phyloP scores from a whole-genome alignment of 1,284 basidiomycete genomes.

The Austroboletus niveus region DNA sequence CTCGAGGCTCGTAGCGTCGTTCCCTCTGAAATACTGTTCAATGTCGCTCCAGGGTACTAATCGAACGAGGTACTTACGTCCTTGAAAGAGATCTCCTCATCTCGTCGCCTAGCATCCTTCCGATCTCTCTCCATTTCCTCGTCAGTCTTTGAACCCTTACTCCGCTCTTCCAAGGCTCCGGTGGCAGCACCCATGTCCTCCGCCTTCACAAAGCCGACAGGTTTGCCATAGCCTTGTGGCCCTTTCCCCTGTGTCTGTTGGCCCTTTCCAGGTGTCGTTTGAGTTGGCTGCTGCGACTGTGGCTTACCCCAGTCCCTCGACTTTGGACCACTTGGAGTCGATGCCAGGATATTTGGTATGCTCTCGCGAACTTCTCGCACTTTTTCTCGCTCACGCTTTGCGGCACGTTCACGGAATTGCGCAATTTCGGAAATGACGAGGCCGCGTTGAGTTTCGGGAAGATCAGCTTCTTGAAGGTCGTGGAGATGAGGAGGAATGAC shows the following conservation, averaged over 20 bases:
- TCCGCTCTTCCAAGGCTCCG: conserved; percentile 36
- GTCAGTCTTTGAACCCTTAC: conserved; percentile 64
- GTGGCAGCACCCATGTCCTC: conserved; percentile 41
- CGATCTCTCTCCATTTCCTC: conserved; percentile 81
- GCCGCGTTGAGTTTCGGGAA: conserved; percentile 93
- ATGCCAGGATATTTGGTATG: conserved; percentile 39
- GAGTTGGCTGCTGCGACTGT: conserved; percentile 41
- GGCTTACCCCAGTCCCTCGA: conserved; percentile 74
- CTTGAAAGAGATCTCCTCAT: conserved; percentile 79
- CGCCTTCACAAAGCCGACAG: conserved; percentile 77
- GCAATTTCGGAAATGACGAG: conserved; percentile 94
- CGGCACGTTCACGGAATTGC: conserved; percentile 85
- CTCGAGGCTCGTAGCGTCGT: conserved; percentile 52
- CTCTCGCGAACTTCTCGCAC: conserved; percentile 66
- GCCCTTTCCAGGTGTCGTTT: conserved; percentile 35
- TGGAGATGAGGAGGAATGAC: conserved; percentile 93
- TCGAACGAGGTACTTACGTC: conserved; percentile 60
- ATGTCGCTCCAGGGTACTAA: background rate
- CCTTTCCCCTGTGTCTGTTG: conserved; percentile 59
- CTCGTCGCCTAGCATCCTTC: conserved; percentile 67
- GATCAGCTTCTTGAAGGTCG: conserved; percentile 91
- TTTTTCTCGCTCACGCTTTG: conserved; percentile 84
- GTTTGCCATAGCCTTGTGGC: conserved; percentile 72
- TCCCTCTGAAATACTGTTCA: conserved; percentile 54
- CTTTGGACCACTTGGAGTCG: conserved; percentile 67